Conservation (phyloP, 2,329 filamentous ascomycete species). For the Ascocoryne sarcoides region DNA sequence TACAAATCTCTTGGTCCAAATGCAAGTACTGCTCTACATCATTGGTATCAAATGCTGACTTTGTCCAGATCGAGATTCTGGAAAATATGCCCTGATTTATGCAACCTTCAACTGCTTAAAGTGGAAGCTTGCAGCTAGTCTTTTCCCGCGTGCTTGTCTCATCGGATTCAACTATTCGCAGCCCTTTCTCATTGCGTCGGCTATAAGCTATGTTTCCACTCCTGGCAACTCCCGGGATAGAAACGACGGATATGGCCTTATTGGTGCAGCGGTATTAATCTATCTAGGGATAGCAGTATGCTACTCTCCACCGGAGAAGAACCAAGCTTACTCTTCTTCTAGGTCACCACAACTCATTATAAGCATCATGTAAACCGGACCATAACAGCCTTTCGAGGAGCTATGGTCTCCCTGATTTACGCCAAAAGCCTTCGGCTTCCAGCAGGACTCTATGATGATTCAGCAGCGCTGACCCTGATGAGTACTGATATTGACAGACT, state of each 20-base stretch:
- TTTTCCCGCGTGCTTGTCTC: constrained; percentile 18
- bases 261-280: constrained; percentile 14
- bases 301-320: not conserved
- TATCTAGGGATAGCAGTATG: constrained; percentile 17
- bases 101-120: constrained; percentile 9
- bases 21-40: constrained; percentile 1
- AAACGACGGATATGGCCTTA: constrained; percentile 18
- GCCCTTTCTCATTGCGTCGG: constrained; percentile 16
- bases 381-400: constrained; percentile 35
- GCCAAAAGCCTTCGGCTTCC: constrained; percentile 34
- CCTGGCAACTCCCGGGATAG: constrained; percentile 3
- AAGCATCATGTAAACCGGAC: constrained; percentile 35
- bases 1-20: constrained; percentile 12
- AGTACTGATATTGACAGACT: constrained; percentile 32
- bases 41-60: not conserved
- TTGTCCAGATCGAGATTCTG: constrained; percentile 6
- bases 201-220: constrained; percentile 8
- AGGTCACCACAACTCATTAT: constrained; percentile 16
- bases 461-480: constrained; percentile 36
- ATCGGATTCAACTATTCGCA: constrained; percentile 20
- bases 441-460: constrained; percentile 28
- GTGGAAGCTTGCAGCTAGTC: constrained; percentile 9
- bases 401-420: constrained; percentile 41
- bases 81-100: constrained; percentile 10
- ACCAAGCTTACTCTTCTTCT: not conserved